Evolutionary conservation across 2,329 filamentous ascomycete species (phyloP).

Genomic region (Coniochaeta ligniaria): DNA sequence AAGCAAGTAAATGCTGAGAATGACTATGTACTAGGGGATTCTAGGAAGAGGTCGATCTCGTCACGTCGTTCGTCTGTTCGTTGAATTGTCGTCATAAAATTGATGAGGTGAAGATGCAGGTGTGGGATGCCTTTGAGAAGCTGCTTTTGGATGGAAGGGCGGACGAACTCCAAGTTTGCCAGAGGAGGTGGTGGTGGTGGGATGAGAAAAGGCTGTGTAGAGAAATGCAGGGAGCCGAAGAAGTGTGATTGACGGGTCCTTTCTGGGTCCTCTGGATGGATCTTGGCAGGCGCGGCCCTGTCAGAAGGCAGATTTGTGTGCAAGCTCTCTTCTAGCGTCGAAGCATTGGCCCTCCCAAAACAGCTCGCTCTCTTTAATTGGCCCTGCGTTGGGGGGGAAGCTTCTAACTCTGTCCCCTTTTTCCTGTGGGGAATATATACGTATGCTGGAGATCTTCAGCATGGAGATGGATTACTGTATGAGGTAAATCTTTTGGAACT

Average conservation of each 20-base stretch:
- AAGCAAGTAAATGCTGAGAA: slow-evolving; percentile 2
- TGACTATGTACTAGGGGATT: slow-evolving; percentile 1
- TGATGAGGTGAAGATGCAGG: background rate
- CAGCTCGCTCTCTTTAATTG: background rate
- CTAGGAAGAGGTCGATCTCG: slow-evolving; percentile 1
- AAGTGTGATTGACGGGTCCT: background rate
- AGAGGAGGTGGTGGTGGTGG: background rate
- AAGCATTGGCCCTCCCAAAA: background rate
- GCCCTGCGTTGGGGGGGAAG: background rate
- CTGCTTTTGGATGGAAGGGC: slow-evolving; percentile 1
- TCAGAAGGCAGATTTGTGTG: background rate
- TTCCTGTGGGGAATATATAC: background rate
- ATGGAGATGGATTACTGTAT: no score
- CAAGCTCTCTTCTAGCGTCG: background rate
- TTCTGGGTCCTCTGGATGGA: background rate
- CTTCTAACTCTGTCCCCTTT: background rate
- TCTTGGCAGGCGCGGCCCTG: background rate
- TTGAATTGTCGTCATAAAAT: background rate
- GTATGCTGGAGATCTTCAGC: background rate
- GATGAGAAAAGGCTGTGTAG: background rate
- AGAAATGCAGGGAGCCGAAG: background rate
- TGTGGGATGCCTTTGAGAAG: background rate
- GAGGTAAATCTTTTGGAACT: no score
- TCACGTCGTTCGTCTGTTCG: slow-evolving; percentile 2
- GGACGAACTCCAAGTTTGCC: background rate